Percentiles rank a stretch among this genome's conserved stretches.
Evolutionary conservation across 2,329 filamentous ascomycete species (phyloP).

Genomic region (Rosellinia necatrix): DNA sequence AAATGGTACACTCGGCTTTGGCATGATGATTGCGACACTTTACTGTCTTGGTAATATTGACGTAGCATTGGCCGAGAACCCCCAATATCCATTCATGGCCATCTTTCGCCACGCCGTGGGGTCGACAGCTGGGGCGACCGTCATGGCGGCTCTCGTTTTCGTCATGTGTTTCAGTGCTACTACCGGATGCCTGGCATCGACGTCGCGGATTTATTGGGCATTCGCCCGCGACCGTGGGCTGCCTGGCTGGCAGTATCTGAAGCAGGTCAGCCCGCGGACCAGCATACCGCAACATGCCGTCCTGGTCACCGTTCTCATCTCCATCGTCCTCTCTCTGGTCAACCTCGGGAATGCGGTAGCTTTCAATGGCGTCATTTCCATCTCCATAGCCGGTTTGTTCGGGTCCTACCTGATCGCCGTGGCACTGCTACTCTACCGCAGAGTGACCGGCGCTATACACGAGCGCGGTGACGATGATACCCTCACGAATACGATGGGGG

Average conservation of each 20-base stretch:
- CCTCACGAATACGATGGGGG: conserved; percentile 28
- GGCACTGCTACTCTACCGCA: conserved; percentile 26
- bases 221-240: conserved; percentile 44
- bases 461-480: conserved; percentile 19
- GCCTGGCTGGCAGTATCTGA: conserved; percentile 30
- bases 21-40: conserved; percentile 60
- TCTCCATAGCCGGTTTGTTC: conserved; percentile 33
- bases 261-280: conserved; percentile 30
- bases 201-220: conserved; percentile 61
- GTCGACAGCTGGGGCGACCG: conserved; percentile 52
- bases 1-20: conserved; percentile 58
- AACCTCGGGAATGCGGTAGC: conserved; percentile 32
- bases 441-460: conserved; percentile 30
- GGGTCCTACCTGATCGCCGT: conserved; percentile 33
- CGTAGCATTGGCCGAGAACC: conserved; percentile 48
- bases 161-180: conserved; percentile 54
- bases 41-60: conserved; percentile 58
- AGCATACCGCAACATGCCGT: conserved; percentile 32
- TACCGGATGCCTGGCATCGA: conserved; percentile 60
- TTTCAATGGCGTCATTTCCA: conserved; percentile 34
- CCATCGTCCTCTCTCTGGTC: conserved; percentile 32
- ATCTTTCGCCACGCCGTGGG: conserved; percentile 58
- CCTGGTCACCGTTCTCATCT: conserved; percentile 25
- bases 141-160: conserved; percentile 55
- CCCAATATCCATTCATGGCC: conserved; percentile 63